A percentile compares a stretch with the other conserved stretches of the same genome.
phyloP scores from a whole-genome alignment of 305 asterid genomes.

The Plantago coronopus region DNA sequence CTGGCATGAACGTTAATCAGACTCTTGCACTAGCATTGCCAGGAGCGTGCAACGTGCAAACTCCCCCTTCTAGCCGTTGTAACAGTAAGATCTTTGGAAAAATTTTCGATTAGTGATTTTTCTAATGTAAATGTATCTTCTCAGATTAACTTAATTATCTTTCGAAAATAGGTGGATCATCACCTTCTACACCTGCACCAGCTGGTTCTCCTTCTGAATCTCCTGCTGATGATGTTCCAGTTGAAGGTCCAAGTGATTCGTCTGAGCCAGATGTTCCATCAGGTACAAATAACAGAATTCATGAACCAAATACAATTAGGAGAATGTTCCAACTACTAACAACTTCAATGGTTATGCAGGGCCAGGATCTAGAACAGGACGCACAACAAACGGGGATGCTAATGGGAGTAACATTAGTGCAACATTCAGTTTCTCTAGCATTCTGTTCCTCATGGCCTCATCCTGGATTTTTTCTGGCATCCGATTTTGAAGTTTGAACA shows the following conservation, averaged over 20 bases:
- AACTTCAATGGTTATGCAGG: slow-evolving; percentile 21
- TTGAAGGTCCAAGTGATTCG: slow-evolving; percentile 36
- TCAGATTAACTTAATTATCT: too few relatives aligned
- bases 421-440: slow-evolving; percentile 23
- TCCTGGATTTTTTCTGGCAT: slow-evolving; percentile 27
- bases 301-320: neutral
- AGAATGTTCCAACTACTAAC: too few relatives aligned
- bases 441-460: slow-evolving; percentile 28
- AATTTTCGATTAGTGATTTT: neutral
- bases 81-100: slow-evolving; percentile 37
- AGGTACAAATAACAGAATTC: slow-evolving; percentile 22
- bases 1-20: slow-evolving; percentile 60
- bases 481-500: slow-evolving; percentile 17
- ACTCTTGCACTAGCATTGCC: slow-evolving; percentile 66
- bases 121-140: neutral
- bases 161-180: slow-evolving; percentile 26
- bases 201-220: slow-evolving; percentile 31
- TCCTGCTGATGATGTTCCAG: slow-evolving; percentile 28
- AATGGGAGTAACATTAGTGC: slow-evolving; percentile 47
- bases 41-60: slow-evolving; percentile 58
- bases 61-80: slow-evolving; percentile 71
- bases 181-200: slow-evolving; percentile 38
- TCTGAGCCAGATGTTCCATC: slow-evolving; percentile 33
- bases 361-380: slow-evolving; percentile 43
- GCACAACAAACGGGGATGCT: slow-evolving; percentile 25